These are phyloP conservation scores for Chlorencoelia australis DNA, from an alignment of 2,329 filamentous ascomycete species.

Conservation along the genomic window DNA sequence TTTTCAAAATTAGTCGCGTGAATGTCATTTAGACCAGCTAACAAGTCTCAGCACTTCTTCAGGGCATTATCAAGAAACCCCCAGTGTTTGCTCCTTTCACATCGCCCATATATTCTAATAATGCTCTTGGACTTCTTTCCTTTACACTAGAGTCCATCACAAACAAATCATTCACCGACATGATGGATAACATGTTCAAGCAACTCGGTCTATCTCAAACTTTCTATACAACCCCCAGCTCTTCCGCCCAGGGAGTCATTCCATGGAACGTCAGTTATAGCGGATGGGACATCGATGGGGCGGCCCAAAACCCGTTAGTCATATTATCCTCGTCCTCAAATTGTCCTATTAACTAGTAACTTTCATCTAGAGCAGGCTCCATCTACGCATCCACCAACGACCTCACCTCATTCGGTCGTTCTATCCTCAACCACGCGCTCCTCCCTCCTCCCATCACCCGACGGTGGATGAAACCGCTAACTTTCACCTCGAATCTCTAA, in stretches of 20 bases:
- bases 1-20: no score
- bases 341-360: no score
- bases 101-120: slow-evolving; percentile 30
- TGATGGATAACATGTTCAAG: slow-evolving; percentile 26
- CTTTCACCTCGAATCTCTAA: slow-evolving; percentile 14
- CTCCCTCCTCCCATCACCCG: slow-evolving; percentile 16
- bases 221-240: slow-evolving; percentile 12
- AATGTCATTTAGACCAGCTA: no score
- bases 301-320: no score
- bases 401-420: slow-evolving; percentile 19
- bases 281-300: no score
- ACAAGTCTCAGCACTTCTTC: slow-evolving; percentile 15
- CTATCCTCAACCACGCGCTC: slow-evolving; percentile 24
- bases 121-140: slow-evolving; percentile 29
- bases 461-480: slow-evolving; percentile 21
- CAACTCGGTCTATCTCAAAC: slow-evolving; percentile 27
- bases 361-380: slow-evolving; percentile 30
- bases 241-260: slow-evolving; percentile 8
- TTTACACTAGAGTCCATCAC: slow-evolving; percentile 34
- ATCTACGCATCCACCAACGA: slow-evolving; percentile 29
- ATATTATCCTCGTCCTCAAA: no score
- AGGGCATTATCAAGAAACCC: slow-evolving; percentile 7
- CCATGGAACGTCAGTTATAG: no score
- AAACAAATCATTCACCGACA: slow-evolving; percentile 22
- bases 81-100: slow-evolving; percentile 28